A percentile compares a stretch with the other conserved stretches of the same genome.
These are phyloP conservation scores for Penicilliopsis zonata DNA, from an alignment of 495 filamentous ascomycete genomes.

Conservation along the genomic window DNA sequence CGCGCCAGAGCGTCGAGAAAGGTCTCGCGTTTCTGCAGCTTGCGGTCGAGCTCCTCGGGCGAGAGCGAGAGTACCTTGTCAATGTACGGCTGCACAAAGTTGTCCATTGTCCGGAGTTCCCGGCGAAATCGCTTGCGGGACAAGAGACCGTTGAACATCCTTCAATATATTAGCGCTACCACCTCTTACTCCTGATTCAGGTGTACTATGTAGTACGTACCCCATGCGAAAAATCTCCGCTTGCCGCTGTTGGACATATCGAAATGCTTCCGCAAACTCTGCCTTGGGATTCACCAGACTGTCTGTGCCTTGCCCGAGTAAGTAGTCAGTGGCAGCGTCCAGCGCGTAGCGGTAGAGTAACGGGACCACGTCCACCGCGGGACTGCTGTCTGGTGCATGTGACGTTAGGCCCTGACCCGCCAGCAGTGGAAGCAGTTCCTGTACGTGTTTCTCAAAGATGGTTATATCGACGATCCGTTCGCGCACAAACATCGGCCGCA, in stretches of 20 bases:
- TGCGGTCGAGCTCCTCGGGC: conserved; percentile 48
- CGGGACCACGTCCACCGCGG: conserved; percentile 52
- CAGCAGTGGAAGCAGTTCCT: conserved; percentile 51
- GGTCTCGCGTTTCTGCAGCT: conserved; percentile 56
- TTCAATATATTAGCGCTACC: conserved; percentile 7
- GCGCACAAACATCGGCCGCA: conserved; percentile 74
- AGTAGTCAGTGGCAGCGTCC: conserved; percentile 73
- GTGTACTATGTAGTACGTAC: too few species aligned
- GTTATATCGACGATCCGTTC: conserved; percentile 72
- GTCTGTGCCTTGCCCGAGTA: conserved; percentile 66
- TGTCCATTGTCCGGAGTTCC: conserved; percentile 55
- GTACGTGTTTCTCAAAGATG: conserved; percentile 66
- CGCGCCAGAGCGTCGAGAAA: conserved; percentile 70
- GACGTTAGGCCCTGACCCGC: too few species aligned
- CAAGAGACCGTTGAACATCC: conserved; percentile 42
- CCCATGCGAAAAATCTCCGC: conserved; percentile 44
- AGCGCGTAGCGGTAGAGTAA: conserved; percentile 74
- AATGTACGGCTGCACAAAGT: conserved; percentile 66
- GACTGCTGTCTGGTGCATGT: conserved; percentile 25
- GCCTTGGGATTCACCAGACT: conserved; percentile 46
- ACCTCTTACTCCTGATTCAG: too few species aligned
- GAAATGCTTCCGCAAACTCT: conserved; percentile 62
- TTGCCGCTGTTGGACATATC: conserved; percentile 59
- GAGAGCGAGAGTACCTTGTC: conserved; percentile 49
- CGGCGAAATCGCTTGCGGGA: conserved; percentile 46